Percentiles rank a stretch among this genome's conserved stretches.
These are phyloP conservation scores for Lachnellula hyalina DNA, from an alignment of 2,329 filamentous ascomycete genomes.

Conservation along the genomic window DNA sequence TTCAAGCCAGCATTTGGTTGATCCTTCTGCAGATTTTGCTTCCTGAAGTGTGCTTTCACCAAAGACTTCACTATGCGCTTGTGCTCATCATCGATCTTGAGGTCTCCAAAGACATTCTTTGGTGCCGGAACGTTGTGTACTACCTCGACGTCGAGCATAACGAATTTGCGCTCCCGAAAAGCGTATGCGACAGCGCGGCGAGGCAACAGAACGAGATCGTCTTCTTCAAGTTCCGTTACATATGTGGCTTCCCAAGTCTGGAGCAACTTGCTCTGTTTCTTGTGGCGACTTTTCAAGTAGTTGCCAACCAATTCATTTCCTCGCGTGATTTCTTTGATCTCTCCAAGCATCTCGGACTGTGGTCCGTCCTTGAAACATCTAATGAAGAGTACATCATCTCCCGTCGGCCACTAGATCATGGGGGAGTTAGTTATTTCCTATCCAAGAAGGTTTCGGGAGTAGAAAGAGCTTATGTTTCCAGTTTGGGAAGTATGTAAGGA, in stretches of 20 bases:
- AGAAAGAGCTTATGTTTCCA: too few species aligned
- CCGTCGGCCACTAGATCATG: constrained; percentile 19
- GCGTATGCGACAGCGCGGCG: constrained; percentile 36
- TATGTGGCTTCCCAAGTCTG: constrained; percentile 20
- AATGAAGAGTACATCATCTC: constrained; percentile 34
- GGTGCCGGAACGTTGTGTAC: constrained; percentile 25
- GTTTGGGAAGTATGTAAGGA: too few species aligned
- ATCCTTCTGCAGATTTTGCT: constrained; percentile 5
- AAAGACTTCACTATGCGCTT: constrained; percentile 22
- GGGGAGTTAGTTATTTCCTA: too few species aligned
- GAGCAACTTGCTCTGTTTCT: background rate
- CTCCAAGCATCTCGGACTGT: too few species aligned
- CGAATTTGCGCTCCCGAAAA: constrained; percentile 26
- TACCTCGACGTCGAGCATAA: constrained; percentile 8
- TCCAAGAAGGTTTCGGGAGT: too few species aligned
- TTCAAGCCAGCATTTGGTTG: background rate
- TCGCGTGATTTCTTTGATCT: too few species aligned
- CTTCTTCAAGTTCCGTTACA: constrained; percentile 34
- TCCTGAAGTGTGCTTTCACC: constrained; percentile 15
- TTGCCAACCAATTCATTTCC: too few species aligned
- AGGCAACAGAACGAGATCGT: constrained; percentile 43
- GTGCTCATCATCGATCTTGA: constrained; percentile 21
- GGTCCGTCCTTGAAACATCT: constrained; percentile 38
- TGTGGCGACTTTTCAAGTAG: constrained; percentile 31
- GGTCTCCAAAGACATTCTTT: constrained; percentile 36